Conservation (phyloP, 257 asterid species). For the Solanum dulcamara region DNA sequence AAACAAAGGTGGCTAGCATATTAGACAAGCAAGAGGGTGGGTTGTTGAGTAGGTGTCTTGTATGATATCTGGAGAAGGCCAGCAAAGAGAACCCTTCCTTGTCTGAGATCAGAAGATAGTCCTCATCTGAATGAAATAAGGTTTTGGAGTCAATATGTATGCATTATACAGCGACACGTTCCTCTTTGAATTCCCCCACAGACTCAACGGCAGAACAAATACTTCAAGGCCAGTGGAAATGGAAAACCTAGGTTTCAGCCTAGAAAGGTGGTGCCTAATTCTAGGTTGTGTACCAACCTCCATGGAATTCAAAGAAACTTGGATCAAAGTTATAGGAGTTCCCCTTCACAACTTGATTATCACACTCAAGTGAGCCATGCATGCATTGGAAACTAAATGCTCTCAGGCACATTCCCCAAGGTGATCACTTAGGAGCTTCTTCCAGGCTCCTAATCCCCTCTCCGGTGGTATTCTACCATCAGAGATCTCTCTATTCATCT, state of each 20-base stretch:
- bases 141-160: background rate
- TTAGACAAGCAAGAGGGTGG: background rate
- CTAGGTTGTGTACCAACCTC: background rate
- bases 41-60: background rate
- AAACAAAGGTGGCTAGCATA: background rate
- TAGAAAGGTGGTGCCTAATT: background rate
- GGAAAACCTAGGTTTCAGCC: background rate
- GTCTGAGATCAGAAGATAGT: background rate
- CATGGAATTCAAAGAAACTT: background rate
- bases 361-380: no score
- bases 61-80: background rate
- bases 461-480: no score
- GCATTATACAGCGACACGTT: background rate
- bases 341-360: no score
- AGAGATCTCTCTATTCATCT: no score
- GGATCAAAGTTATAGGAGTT: background rate
- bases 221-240: background rate
- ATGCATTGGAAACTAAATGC: no score
- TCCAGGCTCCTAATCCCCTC: no score
- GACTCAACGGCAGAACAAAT: background rate
- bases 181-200: background rate
- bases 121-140: background rate
- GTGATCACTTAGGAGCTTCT: no score
- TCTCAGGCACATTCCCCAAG: no score
- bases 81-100: background rate